phyloP scores from a whole-genome alignment of 2,329 filamentous ascomycete genomes.

The Clonostachys chloroleuca region DNA sequence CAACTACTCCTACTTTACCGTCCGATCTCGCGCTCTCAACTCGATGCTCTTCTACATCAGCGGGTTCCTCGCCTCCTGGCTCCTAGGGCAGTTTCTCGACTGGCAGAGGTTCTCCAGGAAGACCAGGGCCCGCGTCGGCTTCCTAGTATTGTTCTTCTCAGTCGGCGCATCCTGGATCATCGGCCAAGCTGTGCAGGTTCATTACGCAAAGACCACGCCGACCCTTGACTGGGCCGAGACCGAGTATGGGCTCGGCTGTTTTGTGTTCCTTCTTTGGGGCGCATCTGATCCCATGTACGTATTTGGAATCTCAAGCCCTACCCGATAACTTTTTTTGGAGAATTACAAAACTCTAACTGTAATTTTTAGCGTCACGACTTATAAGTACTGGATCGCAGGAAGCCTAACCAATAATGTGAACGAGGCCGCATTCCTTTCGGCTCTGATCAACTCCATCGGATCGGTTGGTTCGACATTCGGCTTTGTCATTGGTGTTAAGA shows the following conservation, averaged over 20 bases:
- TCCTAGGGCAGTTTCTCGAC: slow-evolving; percentile 18
- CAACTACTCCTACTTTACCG: slow-evolving; percentile 11
- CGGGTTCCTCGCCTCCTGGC: slow-evolving; percentile 12
- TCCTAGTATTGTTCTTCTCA: slow-evolving; percentile 13
- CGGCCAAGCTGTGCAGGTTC: slow-evolving; percentile 17
- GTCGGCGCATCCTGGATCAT: slow-evolving; percentile 19
- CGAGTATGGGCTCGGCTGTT: slow-evolving; percentile 9
- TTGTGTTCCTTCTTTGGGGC: slow-evolving; percentile 1
- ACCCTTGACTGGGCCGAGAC: slow-evolving; percentile 17
- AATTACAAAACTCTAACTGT: background rate
- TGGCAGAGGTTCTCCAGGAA: slow-evolving; percentile 9
- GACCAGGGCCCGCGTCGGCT: slow-evolving; percentile 12
- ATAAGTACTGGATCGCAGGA: background rate
- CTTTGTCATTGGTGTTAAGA: background rate
- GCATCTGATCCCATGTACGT: background rate
- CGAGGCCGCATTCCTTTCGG: background rate
- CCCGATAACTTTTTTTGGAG: background rate
- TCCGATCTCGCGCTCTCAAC: slow-evolving; percentile 10
- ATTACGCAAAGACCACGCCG: slow-evolving; percentile 14
- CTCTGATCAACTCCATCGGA: background rate
- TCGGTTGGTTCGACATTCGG: background rate
- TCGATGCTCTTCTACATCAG: slow-evolving; percentile 14
- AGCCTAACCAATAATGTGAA: background rate
- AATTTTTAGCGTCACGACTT: background rate
- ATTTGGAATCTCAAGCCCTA: too few species aligned